A percentile compares a stretch with the other conserved stretches of the same genome.
These are phyloP conservation scores for Phanerochaete sordida DNA, from an alignment of 768 basidiomycete genomes.

Conservation along the genomic window DNA sequence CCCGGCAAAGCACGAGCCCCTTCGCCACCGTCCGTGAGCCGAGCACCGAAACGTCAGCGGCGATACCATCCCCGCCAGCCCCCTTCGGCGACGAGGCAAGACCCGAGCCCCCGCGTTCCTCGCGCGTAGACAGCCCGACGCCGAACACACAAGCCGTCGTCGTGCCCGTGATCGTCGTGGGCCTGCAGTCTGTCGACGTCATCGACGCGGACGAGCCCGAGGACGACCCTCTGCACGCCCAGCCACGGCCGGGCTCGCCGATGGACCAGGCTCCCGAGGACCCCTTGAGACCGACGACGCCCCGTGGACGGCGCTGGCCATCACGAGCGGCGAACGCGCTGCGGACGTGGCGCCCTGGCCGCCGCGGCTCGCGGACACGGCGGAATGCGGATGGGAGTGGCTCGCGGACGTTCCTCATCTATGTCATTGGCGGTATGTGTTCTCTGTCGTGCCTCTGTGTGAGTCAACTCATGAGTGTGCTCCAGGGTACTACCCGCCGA, in stretches of 20 bases:
- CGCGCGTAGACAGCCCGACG: not conserved
- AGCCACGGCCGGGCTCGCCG: conserved; percentile 12
- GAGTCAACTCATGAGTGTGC: conserved; percentile 7
- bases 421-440: conserved; percentile 75
- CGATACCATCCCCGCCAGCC: not conserved
- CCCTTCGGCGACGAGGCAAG: not conserved
- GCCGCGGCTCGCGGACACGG: conserved; percentile 15
- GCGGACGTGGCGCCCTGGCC: conserved; percentile 39
- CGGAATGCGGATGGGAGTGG: conserved; percentile 23
- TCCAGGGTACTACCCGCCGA: conserved; percentile 88
- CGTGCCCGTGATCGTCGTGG: conserved; percentile 81
- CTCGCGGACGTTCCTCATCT: conserved; percentile 82
- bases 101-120: not conserved
- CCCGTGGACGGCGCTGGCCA: conserved; percentile 43
- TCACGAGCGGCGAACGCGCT: conserved; percentile 62
- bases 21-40: not conserved
- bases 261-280: conserved; percentile 2
- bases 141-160: conserved; percentile 33
- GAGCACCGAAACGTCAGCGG: not conserved
- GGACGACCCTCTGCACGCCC: conserved; percentile 11
- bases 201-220: conserved; percentile 18
- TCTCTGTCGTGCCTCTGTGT: not conserved
- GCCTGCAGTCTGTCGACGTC: conserved; percentile 69
- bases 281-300: not conserved
- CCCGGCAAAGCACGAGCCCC: not conserved